Base-by-base conservation (phyloP, 805 yeast species). In the Ogataea ramenticola region DNA sequence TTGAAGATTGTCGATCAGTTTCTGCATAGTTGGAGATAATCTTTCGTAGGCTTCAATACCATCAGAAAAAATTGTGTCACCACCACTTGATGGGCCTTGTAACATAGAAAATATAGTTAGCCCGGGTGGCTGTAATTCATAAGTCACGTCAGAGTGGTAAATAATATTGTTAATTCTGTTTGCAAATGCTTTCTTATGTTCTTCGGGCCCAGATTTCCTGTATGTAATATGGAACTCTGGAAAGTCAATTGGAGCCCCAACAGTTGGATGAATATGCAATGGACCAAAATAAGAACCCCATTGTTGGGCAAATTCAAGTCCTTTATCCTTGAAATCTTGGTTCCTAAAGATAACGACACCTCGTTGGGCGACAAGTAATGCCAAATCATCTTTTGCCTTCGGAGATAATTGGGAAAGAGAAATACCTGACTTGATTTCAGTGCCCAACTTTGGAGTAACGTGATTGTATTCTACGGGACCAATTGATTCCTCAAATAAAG, bases 61-160 rank as follows among this genome's bases (percentile, higher is more conserved):
- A 56, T 82, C 86, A n/a, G 86, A 75, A 56, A 82, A 85, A 40
- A 82, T 66, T 15, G 93, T 85, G 60, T 85, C 93, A 48, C 93
- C 93, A 43, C 91, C 88, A 27, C 79, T 60, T 20, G 72, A 77
- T 22, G 79, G 80, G 30, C 48, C 31, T 17, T 80, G 83, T 39
- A 82, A 67, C 30, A 80, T 75, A 24, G 77, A 65, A 56, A 84
- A 76, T 48, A 79, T 75, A 1, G 91, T 82, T 43, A 73, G 65
- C 6, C 82, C 82, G 14, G 88, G 82, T 14, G 87, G 82, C 57
- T 79, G 84, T 46, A 71, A 67, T 58, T 82, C 89, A 57, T 79
- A 82, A 24, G 85, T 75, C 34, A 80, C 81, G 59, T 82, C 90
- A 4, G 84, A 72, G 61, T 83, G 89, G 84, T 85, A 82, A 45